Evolutionary conservation across 2,329 filamentous ascomycete species (phyloP).

Genomic region (Talaromyces atroroseus): DNA sequence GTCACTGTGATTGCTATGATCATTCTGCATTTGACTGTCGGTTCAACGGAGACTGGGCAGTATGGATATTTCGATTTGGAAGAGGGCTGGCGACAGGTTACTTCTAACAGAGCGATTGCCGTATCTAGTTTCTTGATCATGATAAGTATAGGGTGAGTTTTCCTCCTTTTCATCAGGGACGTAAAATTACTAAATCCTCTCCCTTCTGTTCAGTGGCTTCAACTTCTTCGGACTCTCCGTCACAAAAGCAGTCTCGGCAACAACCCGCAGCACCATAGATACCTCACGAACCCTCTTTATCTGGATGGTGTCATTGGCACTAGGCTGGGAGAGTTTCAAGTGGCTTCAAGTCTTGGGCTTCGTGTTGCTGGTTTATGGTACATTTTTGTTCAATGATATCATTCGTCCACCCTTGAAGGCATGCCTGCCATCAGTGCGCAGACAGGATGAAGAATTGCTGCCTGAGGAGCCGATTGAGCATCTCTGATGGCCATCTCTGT

Average conservation of each 20-base stretch:
- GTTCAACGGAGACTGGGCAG: slow-evolving; percentile 65
- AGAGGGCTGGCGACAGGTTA: slow-evolving; percentile 79
- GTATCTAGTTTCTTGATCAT: slow-evolving; percentile 84
- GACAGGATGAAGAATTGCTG: slow-evolving; percentile 50
- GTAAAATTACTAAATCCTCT: background rate
- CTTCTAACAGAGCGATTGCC: slow-evolving; percentile 63
- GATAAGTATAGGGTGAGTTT: slow-evolving; percentile 84
- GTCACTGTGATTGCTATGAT: slow-evolving; percentile 76
- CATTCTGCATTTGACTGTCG: slow-evolving; percentile 70
- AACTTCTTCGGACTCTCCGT: slow-evolving; percentile 98
- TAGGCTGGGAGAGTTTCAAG: slow-evolving; percentile 97
- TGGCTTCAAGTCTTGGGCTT: slow-evolving; percentile 92
- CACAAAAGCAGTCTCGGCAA: slow-evolving; percentile 82
- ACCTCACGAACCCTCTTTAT: slow-evolving; percentile 95
- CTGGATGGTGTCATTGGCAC: slow-evolving; percentile 86
- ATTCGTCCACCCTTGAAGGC: slow-evolving; percentile 73
- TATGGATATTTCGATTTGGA: slow-evolving; percentile 86
- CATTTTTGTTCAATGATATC: slow-evolving; percentile 92
- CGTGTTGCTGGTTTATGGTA: slow-evolving; percentile 85
- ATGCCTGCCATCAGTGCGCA: slow-evolving; percentile 50
- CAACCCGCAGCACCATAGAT: slow-evolving; percentile 90
- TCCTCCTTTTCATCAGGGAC: background rate
- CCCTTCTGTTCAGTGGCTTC: slow-evolving; percentile 62
- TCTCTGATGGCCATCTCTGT: slow-evolving; percentile 22
- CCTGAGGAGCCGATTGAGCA: slow-evolving; percentile 84